Evolutionary conservation across 139 green algal species (phyloP).

Genomic region (Chlorella sp.): DNA sequence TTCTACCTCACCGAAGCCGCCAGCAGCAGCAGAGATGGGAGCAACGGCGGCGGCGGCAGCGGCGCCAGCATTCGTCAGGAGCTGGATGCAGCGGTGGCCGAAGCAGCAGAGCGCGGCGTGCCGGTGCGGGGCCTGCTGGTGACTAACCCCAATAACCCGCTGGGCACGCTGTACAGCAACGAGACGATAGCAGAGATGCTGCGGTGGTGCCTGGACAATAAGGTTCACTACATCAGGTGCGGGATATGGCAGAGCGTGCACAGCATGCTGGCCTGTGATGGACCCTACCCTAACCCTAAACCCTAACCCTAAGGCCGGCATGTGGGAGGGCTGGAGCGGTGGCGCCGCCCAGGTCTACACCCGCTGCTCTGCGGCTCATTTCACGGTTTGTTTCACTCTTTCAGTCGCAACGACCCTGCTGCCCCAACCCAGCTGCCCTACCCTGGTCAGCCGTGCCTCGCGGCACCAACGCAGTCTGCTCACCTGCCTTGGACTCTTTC

Average conservation of each 20-base stretch:
- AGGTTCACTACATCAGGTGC: conserved; percentile 71
- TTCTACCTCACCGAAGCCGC: conserved; percentile 53
- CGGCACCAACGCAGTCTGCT: not conserved
- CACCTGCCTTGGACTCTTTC: not conserved
- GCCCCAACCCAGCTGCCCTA: too few relatives aligned
- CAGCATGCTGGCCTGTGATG: too few relatives aligned
- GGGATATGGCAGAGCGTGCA: not conserved
- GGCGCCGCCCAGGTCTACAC: too few relatives aligned
- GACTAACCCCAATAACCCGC: conserved; percentile 80
- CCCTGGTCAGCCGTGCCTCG: too few relatives aligned
- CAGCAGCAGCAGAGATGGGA: not conserved
- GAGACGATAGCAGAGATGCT: conserved; percentile 59
- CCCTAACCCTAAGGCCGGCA: too few relatives aligned
- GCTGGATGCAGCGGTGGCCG: conserved; percentile 54
- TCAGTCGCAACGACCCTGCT: too few relatives aligned
- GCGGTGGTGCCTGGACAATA: conserved; percentile 63
- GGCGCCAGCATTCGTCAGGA: conserved; percentile 32
- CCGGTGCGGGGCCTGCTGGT: conserved; percentile 67
- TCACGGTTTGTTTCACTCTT: too few relatives aligned
- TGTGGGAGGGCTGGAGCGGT: too few relatives aligned
- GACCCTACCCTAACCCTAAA: too few relatives aligned
- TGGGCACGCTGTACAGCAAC: conserved; percentile 62
- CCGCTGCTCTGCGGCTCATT: too few relatives aligned
- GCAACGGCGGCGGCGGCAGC: not conserved
- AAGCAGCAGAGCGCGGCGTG: conserved; percentile 28